phyloP scores from a whole-genome alignment of 2,329 filamentous ascomycete species.

The Colletotrichum karsti region DNA sequence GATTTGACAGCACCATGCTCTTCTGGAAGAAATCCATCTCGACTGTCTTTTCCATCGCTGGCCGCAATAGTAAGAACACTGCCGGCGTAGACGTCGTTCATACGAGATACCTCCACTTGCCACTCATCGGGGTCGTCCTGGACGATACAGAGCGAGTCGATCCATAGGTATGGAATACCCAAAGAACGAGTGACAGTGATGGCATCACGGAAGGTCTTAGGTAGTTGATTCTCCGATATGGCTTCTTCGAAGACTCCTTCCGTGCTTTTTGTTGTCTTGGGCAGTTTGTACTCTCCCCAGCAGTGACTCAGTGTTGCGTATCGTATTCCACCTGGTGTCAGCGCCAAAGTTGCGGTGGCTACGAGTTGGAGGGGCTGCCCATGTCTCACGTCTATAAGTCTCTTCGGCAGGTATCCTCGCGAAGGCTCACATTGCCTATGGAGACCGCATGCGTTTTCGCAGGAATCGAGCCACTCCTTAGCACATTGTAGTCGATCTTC shows the following conservation, averaged over 20 bases:
- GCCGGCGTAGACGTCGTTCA: neutral
- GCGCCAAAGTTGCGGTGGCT: neutral
- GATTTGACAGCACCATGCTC: neutral
- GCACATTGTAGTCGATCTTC: neutral
- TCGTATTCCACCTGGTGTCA: neutral
- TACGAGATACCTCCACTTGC: neutral
- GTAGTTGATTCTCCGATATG: neutral
- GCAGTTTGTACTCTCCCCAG: neutral
- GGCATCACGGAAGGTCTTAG: neutral
- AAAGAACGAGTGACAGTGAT: neutral
- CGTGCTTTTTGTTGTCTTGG: no score
- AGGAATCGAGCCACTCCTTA: neutral
- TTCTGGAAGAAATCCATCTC: neutral
- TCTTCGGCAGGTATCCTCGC: neutral
- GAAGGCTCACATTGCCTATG: neutral
- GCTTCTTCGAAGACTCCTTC: fast-evolving
- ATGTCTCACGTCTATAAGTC: neutral
- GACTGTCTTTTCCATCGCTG: neutral
- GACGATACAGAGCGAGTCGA: neutral
- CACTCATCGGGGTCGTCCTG: slow-evolving; percentile 7
- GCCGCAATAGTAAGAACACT: neutral
- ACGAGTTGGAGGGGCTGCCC: neutral
- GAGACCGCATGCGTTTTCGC: neutral
- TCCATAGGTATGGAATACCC: neutral
- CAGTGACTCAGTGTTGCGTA: slow-evolving; percentile 3